Percentiles rank a stretch among this genome's conserved stretches.
Conservation (phyloP, 31 red algal genomes). For the Pterothamnion heteromorphum region DNA sequence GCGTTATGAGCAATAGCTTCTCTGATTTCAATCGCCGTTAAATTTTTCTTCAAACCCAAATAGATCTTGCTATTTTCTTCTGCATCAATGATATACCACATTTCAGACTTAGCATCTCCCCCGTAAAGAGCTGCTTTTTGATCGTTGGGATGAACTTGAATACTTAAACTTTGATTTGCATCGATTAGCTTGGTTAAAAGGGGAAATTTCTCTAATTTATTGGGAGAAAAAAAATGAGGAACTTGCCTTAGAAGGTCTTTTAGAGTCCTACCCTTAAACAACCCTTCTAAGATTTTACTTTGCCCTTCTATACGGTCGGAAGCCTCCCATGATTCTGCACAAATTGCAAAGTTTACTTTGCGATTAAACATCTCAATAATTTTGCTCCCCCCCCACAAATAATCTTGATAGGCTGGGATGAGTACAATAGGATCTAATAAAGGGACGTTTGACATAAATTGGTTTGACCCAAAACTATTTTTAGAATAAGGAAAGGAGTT, state of each 20-base stretch:
- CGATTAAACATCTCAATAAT: background rate
- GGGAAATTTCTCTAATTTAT: conserved; percentile 2
- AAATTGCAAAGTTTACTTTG: background rate
- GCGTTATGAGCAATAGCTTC: background rate
- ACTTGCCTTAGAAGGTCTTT: background rate
- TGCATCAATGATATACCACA: conserved; percentile 18
- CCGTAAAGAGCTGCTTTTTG: background rate
- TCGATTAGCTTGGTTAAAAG: conserved; percentile 22
- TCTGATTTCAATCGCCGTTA: background rate
- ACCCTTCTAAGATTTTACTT: background rate
- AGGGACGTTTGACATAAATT: too few species aligned
- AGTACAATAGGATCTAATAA: background rate
- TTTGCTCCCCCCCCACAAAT: background rate
- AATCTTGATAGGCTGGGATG: background rate
- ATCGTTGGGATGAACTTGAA: conserved; percentile 41
- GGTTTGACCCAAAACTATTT: too few species aligned
- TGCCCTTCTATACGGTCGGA: background rate
- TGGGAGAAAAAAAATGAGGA: background rate
- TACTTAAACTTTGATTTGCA: background rate
- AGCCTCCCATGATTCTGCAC: conserved; percentile 12
- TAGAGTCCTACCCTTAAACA: background rate
- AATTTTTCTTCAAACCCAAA: background rate
- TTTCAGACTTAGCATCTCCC: conserved; percentile 29
- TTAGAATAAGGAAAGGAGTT: too few species aligned
- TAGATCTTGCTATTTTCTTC: background rate